Percentiles rank a stretch among this genome's conserved stretches.
Evolutionary conservation across 2,329 filamentous ascomycete genomes (phyloP).

Genomic region (Paraphaeosphaeria minitans): DNA sequence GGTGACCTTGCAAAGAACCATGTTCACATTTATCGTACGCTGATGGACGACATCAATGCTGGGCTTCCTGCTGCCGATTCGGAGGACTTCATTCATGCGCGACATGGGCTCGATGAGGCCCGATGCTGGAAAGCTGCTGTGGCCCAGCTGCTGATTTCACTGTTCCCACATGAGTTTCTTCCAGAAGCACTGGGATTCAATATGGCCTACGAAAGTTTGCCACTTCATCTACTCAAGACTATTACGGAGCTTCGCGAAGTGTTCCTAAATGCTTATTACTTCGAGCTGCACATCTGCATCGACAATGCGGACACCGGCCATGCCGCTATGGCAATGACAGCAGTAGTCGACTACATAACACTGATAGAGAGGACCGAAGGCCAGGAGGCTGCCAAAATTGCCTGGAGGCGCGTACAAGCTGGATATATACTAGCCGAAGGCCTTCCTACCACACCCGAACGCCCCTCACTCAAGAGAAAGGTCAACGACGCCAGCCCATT

Average conservation of each 20-base stretch:
- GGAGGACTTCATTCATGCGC: constrained; percentile 36
- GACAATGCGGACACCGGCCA: constrained; percentile 58
- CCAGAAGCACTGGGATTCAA: constrained; percentile 60
- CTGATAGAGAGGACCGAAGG: constrained; percentile 32
- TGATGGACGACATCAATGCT: constrained; percentile 40
- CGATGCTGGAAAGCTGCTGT: constrained; percentile 52
- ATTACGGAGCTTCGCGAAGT: constrained; percentile 54
- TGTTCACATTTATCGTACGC: constrained; percentile 43
- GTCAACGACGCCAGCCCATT: background rate
- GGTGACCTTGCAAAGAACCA: constrained; percentile 56
- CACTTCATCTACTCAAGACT: constrained; percentile 48
- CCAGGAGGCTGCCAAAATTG: constrained; percentile 34
- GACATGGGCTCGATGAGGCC: constrained; percentile 31
- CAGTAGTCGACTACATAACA: constrained; percentile 47
- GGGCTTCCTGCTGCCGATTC: constrained; percentile 40
- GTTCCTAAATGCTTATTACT: constrained; percentile 54
- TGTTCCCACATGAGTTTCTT: constrained; percentile 56
- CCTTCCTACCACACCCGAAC: constrained; percentile 28
- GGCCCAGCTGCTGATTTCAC: constrained; percentile 54
- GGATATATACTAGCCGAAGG: constrained; percentile 49
- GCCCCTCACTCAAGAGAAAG: constrained; percentile 19
- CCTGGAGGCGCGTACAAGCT: constrained; percentile 52
- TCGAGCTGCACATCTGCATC: constrained; percentile 57
- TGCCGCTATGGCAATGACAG: constrained; percentile 53
- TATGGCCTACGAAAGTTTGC: constrained; percentile 54